Conservation (phyloP, 305 asterid genomes). For the Solanum hybrid region DNA sequence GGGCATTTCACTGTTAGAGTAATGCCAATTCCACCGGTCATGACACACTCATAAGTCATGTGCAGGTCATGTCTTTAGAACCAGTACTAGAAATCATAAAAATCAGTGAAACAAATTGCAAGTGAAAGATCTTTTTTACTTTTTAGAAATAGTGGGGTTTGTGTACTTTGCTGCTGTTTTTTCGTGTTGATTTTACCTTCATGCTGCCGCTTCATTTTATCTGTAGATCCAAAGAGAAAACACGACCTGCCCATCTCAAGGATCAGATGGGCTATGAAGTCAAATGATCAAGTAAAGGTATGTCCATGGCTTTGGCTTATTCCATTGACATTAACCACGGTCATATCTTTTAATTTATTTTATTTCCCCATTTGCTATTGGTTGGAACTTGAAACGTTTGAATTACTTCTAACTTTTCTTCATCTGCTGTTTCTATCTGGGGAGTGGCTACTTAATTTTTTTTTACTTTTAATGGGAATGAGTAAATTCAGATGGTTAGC, state of each 20-base stretch:
- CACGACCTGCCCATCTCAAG: slow-evolving; percentile 34
- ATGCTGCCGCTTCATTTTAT: not conserved
- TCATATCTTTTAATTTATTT: not conserved
- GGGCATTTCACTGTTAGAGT: too few relatives aligned
- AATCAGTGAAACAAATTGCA: not conserved
- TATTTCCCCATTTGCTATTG: not conserved
- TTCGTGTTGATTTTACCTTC: not conserved
- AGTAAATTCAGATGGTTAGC: slow-evolving; percentile 29
- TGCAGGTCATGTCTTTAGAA: not conserved
- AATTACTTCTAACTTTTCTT: not conserved
- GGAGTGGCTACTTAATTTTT: not conserved
- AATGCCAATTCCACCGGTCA: not conserved
- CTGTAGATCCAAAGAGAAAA: slow-evolving; percentile 20
- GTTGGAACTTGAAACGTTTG: not conserved
- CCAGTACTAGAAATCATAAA: not conserved
- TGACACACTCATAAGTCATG: not conserved
- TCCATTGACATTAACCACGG: not conserved
- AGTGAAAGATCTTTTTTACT: not conserved
- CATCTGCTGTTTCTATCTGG: not conserved
- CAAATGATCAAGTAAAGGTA: slow-evolving; percentile 35
- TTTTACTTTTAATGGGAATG: not conserved
- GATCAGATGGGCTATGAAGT: slow-evolving; percentile 34
- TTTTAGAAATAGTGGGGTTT: not conserved
- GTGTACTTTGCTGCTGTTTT: not conserved
- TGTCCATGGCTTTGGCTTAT: not conserved